A percentile compares a stretch with the other conserved stretches of the same genome.
These are phyloP conservation scores for Saccharomyces hybrid DNA, from an alignment of 1,139 yeast genomes.

Conservation along the genomic window DNA sequence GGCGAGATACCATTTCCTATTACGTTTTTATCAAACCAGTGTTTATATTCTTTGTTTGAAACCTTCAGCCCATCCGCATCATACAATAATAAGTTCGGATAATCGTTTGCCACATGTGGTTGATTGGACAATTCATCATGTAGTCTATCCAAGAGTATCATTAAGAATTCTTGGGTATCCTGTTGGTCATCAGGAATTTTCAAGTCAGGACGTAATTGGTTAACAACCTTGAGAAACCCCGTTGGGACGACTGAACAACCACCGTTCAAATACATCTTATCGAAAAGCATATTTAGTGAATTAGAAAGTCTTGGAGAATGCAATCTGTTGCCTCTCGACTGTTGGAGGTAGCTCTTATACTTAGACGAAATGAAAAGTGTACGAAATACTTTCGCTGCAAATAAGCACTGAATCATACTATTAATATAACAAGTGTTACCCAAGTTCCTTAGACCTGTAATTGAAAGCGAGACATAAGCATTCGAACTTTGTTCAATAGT, in stretches of 20 bases:
- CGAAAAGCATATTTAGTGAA: constrained; percentile 44
- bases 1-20: constrained; percentile 58
- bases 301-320: constrained; percentile 35
- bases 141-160: constrained; percentile 55
- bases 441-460: constrained; percentile 60
- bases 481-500: constrained; percentile 36
- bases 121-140: constrained; percentile 56
- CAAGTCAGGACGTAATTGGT: constrained; percentile 53
- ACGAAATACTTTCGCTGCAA: constrained; percentile 44
- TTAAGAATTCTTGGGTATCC: constrained; percentile 68
- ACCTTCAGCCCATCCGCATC: constrained; percentile 32
- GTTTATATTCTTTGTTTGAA: constrained; percentile 42
- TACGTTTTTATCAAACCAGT: constrained; percentile 50
- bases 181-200: constrained; percentile 67
- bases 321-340: constrained; percentile 24
- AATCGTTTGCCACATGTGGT: constrained; percentile 33
- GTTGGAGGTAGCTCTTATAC: constrained; percentile 37
- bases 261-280: constrained; percentile 43
- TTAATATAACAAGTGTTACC: constrained; percentile 72
- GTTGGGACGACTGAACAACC: constrained; percentile 58
- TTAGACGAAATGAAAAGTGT: constrained; percentile 37
- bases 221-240: constrained; percentile 49
- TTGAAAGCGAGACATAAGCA: constrained; percentile 35
- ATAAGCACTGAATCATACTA: constrained; percentile 57
- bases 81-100: constrained; percentile 33